A percentile compares a stretch with the other conserved stretches of the same genome.
Evolutionary conservation across 2,329 filamentous ascomycete genomes (phyloP).

Genomic region (Cladosporium sp.): DNA sequence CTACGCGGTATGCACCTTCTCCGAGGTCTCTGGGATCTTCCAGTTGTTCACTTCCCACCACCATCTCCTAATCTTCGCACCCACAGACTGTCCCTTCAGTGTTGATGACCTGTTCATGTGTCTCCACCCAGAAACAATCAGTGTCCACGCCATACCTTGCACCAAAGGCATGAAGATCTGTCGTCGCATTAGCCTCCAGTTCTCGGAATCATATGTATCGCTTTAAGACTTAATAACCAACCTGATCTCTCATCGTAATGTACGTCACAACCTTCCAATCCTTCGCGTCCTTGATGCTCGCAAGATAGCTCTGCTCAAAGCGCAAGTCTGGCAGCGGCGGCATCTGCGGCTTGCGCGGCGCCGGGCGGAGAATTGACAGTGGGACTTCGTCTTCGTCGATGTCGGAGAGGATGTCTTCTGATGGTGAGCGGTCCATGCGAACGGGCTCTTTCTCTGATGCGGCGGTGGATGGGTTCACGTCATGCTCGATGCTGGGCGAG

Average conservation of each 20-base stretch:
- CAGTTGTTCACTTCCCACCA: slow-evolving; percentile 96
- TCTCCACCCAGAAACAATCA: slow-evolving; percentile 83
- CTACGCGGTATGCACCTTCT: slow-evolving; percentile 1
- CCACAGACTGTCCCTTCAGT: slow-evolving; percentile 73
- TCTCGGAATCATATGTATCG: background rate
- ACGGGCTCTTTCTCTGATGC: slow-evolving; percentile 67
- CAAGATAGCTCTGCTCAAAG: slow-evolving; percentile 97
- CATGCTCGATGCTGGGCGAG: slow-evolving; percentile 69
- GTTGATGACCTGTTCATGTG: slow-evolving; percentile 80
- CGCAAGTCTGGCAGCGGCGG: slow-evolving; percentile 78
- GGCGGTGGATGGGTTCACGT: slow-evolving; percentile 77
- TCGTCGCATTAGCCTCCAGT: slow-evolving; percentile 6
- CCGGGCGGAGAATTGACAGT: slow-evolving; percentile 60
- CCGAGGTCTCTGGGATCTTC: slow-evolving; percentile 57
- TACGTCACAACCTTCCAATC: slow-evolving; percentile 76
- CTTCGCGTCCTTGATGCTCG: slow-evolving; percentile 78
- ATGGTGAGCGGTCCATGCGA: slow-evolving; percentile 37
- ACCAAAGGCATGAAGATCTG: slow-evolving; percentile 82
- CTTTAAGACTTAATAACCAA: slow-evolving; percentile 41
- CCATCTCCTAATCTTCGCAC: slow-evolving; percentile 80
- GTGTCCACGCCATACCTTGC: slow-evolving; percentile 86
- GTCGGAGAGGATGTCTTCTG: slow-evolving; percentile 42
- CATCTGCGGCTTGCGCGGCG: slow-evolving; percentile 58
- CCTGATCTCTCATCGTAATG: slow-evolving; percentile 88
- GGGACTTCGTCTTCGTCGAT: slow-evolving; percentile 67